These are phyloP conservation scores for Pichia sp. DNA, from an alignment of 1,139 yeast genomes.

Conservation along the genomic window DNA sequence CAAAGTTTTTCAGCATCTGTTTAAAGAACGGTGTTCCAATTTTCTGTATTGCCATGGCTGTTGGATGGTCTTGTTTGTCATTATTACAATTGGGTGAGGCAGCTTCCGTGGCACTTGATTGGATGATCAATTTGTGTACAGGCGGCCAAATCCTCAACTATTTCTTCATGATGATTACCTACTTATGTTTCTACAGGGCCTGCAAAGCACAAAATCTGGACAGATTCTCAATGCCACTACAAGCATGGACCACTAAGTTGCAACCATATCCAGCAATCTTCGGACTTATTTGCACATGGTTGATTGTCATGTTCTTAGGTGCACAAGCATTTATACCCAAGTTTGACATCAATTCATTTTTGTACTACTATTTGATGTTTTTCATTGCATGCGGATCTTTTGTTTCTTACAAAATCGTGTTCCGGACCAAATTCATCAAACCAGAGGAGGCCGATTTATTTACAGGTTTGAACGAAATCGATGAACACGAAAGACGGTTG, in stretches of 20 bases:
- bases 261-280: slow-evolving; percentile 43
- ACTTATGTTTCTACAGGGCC: slow-evolving; percentile 42
- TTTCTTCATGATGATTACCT: slow-evolving; percentile 44
- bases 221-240: slow-evolving; percentile 37
- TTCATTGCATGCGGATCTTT: slow-evolving; percentile 36
- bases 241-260: slow-evolving; percentile 35
- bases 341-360: slow-evolving; percentile 41
- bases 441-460: slow-evolving; percentile 46
- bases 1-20: slow-evolving; percentile 32
- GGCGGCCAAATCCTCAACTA: slow-evolving; percentile 48
- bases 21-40: slow-evolving; percentile 36
- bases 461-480: slow-evolving; percentile 26
- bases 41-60: slow-evolving; percentile 30
- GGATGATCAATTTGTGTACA: slow-evolving; percentile 48
- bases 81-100: slow-evolving; percentile 39
- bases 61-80: slow-evolving; percentile 36
- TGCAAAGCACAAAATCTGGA: slow-evolving; percentile 39
- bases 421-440: slow-evolving; percentile 41
- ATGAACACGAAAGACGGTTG: slow-evolving; percentile 22
- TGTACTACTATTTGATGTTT: slow-evolving; percentile 43
- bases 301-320: slow-evolving; percentile 41
- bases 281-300: slow-evolving; percentile 30
- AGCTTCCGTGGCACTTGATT: slow-evolving; percentile 42
- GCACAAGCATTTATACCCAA: slow-evolving; percentile 40
- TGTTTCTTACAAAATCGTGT: slow-evolving; percentile 37